phyloP scores from a whole-genome alignment of 2,329 filamentous ascomycete genomes.

The Colletotrichum tofieldiae region DNA sequence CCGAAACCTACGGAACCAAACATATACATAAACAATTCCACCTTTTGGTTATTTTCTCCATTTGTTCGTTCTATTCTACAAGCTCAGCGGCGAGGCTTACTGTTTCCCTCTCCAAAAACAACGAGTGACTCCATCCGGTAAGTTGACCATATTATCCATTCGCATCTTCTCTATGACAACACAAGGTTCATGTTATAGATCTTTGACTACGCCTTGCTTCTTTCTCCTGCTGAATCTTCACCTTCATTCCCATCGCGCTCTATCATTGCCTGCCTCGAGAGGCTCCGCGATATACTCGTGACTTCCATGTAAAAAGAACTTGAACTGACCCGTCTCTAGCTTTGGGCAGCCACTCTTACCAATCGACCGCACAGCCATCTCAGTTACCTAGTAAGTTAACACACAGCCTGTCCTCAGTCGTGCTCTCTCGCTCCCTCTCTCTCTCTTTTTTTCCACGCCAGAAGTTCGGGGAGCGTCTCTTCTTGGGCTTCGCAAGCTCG shows the following conservation, averaged over 20 bases:
- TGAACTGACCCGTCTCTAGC: neutral
- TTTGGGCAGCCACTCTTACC: neutral
- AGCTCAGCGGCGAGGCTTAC: neutral
- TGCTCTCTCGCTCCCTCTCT: no score
- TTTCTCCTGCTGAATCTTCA: neutral
- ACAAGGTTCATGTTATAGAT: neutral
- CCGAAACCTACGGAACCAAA: neutral
- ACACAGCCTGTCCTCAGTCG: neutral
- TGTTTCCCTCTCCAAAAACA: neutral
- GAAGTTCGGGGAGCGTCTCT: no score
- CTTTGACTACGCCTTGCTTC: no score
- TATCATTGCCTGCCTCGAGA: neutral
- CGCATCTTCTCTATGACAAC: neutral
- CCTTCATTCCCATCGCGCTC: no score
- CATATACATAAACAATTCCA: neutral
- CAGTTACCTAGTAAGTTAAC: neutral
- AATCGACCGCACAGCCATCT: no score
- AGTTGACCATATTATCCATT: neutral
- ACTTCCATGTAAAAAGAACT: neutral
- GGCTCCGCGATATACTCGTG: neutral
- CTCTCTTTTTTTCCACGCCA: neutral
- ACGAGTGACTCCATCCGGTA: neutral
- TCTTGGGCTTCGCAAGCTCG: no score
- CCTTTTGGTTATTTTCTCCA: neutral
- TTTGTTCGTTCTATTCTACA: neutral